Conservation (phyloP, 208 protist species). For the Lotmaria passim region DNA sequence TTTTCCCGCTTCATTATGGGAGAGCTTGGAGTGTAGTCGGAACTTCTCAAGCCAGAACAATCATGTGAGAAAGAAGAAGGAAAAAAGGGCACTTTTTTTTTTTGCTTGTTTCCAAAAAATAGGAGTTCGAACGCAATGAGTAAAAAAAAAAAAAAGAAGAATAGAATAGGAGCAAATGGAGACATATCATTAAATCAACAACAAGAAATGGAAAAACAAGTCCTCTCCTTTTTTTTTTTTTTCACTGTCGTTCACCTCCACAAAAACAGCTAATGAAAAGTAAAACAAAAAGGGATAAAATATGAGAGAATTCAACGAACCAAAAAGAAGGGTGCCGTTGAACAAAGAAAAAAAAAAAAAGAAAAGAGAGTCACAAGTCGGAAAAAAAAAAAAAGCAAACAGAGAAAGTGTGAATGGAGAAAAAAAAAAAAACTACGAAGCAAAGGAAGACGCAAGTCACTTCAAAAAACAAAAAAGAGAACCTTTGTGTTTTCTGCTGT, state of each 20-base stretch:
- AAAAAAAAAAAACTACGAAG: not conserved
- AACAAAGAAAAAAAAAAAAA: slow-evolving; percentile 16
- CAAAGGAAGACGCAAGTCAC: not conserved
- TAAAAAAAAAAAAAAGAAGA: too few species aligned
- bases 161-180: not conserved
- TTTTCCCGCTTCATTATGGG: too few species aligned
- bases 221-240: too few species aligned
- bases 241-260: too few species aligned
- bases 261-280: too few species aligned
- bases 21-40: too few species aligned
- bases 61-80: not conserved
- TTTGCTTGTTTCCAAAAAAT: not conserved
- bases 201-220: too few species aligned
- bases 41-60: not conserved
- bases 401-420: not conserved
- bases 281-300: not conserved
- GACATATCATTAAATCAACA: too few species aligned
- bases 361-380: slow-evolving; percentile 4
- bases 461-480: too few species aligned
- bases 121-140: too few species aligned
- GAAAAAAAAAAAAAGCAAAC: slow-evolving; percentile 22
- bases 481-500: too few species aligned
- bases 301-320: not conserved
- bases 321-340: not conserved
- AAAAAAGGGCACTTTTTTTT: slow-evolving; percentile 2